Base-by-base conservation (phyloP, 2,329 filamentous ascomycete species). In the Paraphaeosphaeria minitans region DNA sequence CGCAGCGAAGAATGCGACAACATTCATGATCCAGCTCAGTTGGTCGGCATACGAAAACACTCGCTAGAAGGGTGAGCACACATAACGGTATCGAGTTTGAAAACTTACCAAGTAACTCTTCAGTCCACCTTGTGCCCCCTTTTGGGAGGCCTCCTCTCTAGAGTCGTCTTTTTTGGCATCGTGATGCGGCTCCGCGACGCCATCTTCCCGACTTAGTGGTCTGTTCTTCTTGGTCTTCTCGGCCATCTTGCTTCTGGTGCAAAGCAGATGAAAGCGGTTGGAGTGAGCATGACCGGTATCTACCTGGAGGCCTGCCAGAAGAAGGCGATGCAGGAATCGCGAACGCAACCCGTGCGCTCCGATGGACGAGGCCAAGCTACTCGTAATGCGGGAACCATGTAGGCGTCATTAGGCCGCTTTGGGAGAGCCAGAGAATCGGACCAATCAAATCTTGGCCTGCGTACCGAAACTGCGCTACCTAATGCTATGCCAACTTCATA, bases 31-130 rank as follows among this genome's bases (percentile, higher is more conserved):
- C 74, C 75, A 76, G 50, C 68, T 72, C 9, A 52, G 62, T 10
- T 60, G 48, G 53, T 76, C 73, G n/a, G 75, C 69, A 53, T 75
- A 77, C n/a, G 48, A 61, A 62, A 77, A 77, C 35, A 76, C 65
- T 41, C 73, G 72, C 74, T 75, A 59, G 50, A 45, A 16, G 27
- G 33, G 43, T 70, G 19, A 69, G 62, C 35, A 27, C 12, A 41
- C n/a, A 42, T 1, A 41, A n/a, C 33, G 12, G 19, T 24, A 12
- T 52, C 27, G 12, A 4, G 4, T 2, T 16, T 24, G 31, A 29
- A 13, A 8, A 62, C 69, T 53, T 53, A 74, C 72, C 33, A 70
- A 43, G 33, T 75, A 75, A 16, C 59, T 59, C 14, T 61, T 59
- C 57, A 67, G 57, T 5, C 67, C 70, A 14, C 64, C 64, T 46